Conservation (phyloP, 139 green algal genomes). For the Dunaliella sp. region DNA sequence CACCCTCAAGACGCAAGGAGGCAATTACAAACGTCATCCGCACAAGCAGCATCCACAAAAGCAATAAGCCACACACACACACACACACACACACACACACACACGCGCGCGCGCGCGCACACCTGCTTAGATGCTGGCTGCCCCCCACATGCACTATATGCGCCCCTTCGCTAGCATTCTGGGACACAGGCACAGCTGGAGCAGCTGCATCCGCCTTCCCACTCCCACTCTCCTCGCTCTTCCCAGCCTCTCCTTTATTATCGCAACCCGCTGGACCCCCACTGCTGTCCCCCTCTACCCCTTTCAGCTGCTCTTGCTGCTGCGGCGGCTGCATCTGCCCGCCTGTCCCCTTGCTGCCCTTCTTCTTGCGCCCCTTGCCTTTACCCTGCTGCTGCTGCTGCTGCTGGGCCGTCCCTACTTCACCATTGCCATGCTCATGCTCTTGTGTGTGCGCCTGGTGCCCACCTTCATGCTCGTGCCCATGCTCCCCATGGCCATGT, state of each 20-base stretch:
- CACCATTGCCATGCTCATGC: not conserved
- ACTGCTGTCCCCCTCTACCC: not conserved
- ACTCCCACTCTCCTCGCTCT: not conserved
- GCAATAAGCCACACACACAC: not conserved
- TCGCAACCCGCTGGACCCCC: not conserved
- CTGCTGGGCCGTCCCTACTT: not conserved
- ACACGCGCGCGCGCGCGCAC: not conserved
- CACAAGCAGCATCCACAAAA: not conserved
- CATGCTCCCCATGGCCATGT: conserved; percentile 7
- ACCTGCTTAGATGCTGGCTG: too few species aligned
- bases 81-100: not conserved
- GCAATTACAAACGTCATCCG: not conserved
- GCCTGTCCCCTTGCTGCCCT: not conserved
- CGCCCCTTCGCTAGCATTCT: too few species aligned
- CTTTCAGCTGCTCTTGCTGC: not conserved
- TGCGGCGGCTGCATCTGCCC: not conserved
- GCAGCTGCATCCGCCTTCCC: not conserved
- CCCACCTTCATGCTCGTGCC: conserved; percentile 31
- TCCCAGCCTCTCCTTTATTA: not conserved
- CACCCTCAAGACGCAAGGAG: not conserved
- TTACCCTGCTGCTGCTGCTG: not conserved
- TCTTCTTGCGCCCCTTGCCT: not conserved
- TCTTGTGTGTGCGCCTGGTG: not conserved
- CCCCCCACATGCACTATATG: too few species aligned
- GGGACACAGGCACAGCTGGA: too few species aligned